phyloP scores from a whole-genome alignment of 2,329 filamentous ascomycete species.

The Trichoderma aggressivum region DNA sequence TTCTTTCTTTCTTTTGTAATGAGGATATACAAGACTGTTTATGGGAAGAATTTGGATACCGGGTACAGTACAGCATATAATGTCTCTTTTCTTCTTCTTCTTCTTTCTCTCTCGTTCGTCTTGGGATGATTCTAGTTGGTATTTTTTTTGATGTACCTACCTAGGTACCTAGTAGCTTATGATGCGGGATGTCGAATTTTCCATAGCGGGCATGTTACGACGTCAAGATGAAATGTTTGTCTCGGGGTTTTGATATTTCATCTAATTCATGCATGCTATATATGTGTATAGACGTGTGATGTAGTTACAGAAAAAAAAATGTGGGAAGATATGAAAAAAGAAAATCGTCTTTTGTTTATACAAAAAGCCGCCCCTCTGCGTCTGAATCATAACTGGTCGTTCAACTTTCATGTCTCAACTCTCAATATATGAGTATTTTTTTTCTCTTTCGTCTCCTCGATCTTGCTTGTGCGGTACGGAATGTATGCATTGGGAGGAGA shows the following conservation, averaged over 20 bases:
- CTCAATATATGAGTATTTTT: not conserved
- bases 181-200: no score
- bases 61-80: not conserved
- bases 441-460: not conserved
- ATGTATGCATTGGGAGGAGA: not conserved
- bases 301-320: not conserved
- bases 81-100: not conserved
- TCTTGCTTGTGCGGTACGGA: not conserved
- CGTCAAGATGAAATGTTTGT: not conserved
- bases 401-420: not conserved
- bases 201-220: not conserved
- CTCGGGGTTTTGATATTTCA: not conserved
- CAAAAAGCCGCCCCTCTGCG: not conserved
- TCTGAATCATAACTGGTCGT: not conserved
- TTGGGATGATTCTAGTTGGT: not conserved
- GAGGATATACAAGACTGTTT: not conserved
- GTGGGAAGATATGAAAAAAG: not conserved
- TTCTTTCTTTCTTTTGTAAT: not conserved
- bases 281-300: not conserved
- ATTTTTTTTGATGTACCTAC: no score
- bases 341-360: constrained; percentile 3
- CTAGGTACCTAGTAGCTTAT: not conserved
- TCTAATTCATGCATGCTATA: constrained; percentile 13
- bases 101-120: not conserved
- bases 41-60: not conserved